Evolutionary conservation across 352 stramenopile species (phyloP).

Genomic region (Phytophthora crassamura): DNA sequence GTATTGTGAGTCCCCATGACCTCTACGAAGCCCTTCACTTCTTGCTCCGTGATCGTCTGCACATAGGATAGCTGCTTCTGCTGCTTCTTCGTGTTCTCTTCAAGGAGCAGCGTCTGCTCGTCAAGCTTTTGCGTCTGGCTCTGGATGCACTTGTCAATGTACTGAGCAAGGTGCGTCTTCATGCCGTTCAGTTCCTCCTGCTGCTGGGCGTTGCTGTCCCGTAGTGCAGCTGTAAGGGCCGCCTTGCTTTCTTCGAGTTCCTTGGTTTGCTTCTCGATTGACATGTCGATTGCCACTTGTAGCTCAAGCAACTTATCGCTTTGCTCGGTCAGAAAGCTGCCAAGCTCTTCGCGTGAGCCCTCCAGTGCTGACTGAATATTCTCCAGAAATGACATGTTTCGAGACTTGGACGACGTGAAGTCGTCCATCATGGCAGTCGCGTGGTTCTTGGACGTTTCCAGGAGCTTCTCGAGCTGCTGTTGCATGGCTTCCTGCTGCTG

Average conservation of each 20-base stretch:
- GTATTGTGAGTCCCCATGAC: constrained; percentile 36
- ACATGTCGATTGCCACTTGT: constrained; percentile 52
- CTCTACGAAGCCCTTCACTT: constrained; percentile 48
- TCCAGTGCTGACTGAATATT: constrained; percentile 37
- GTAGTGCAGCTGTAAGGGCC: constrained; percentile 37
- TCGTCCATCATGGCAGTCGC: constrained; percentile 38
- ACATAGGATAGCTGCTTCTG: constrained; percentile 47
- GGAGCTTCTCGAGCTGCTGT: constrained; percentile 38
- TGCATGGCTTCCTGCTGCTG: constrained; percentile 41
- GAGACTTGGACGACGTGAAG: constrained; percentile 36
- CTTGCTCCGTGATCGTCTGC: constrained; percentile 42
- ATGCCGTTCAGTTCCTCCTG: constrained; percentile 52
- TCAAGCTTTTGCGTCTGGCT: constrained; percentile 46
- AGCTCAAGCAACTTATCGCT: constrained; percentile 55
- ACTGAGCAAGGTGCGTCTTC: constrained; percentile 52
- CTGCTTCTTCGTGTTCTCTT: constrained; percentile 42
- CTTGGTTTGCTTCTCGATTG: constrained; percentile 51
- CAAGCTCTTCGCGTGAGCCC: constrained; percentile 41
- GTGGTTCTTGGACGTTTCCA: constrained; percentile 45
- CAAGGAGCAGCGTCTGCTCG: constrained; percentile 54
- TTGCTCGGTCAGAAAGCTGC: constrained; percentile 50
- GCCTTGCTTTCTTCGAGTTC: constrained; percentile 49
- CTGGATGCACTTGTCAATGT: constrained; percentile 55
- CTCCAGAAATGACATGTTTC: constrained; percentile 40
- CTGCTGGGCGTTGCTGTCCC: constrained; percentile 43